Percentiles rank a stretch among this genome's conserved stretches.
These are phyloP conservation scores for Chalciporus sphaerocephalus DNA, from an alignment of 768 basidiomycete genomes.

Conservation along the genomic window DNA sequence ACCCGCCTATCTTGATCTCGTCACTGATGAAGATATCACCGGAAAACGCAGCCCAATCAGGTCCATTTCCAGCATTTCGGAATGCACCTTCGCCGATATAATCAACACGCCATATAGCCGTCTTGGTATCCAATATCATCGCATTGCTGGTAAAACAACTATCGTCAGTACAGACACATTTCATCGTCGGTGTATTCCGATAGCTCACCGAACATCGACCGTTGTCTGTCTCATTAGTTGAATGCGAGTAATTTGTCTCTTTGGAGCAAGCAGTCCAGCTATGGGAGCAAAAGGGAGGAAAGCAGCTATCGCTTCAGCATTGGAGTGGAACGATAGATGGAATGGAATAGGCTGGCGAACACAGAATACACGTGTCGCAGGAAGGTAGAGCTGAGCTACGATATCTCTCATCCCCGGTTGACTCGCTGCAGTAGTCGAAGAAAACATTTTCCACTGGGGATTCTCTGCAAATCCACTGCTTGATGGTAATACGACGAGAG, in stretches of 20 bases:
- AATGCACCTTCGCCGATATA: conserved; percentile 63
- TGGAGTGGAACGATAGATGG: conserved; percentile 56
- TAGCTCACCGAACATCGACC: conserved; percentile 54
- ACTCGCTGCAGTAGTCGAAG: conserved; percentile 41
- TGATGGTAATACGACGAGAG: conserved; percentile 31
- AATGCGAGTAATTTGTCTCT: conserved; percentile 44
- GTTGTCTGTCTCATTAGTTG: conserved; percentile 63
- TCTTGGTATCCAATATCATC: conserved; percentile 48
- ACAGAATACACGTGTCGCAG: conserved; percentile 56
- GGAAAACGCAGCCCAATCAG: conserved; percentile 56
- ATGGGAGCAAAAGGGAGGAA: conserved; percentile 60
- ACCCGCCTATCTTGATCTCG: conserved; percentile 52
- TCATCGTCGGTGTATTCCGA: background rate
- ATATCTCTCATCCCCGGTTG: conserved; percentile 38
- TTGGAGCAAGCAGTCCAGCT: conserved; percentile 23
- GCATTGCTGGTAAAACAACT: conserved; percentile 38
- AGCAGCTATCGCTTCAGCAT: conserved; percentile 50
- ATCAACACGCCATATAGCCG: conserved; percentile 68
- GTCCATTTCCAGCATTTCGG: conserved; percentile 52
- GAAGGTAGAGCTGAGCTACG: conserved; percentile 44
- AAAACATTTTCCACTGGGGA: conserved; percentile 48
- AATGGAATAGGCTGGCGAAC: conserved; percentile 61
- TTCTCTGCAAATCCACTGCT: conserved; percentile 40
- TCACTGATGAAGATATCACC: conserved; percentile 57
- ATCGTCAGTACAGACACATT: background rate